Evolutionary conservation across 768 basidiomycete species (phyloP), one percentile per base, ranked within the genome.

Genomic region (Phlebiopsis gigantea): DNA sequence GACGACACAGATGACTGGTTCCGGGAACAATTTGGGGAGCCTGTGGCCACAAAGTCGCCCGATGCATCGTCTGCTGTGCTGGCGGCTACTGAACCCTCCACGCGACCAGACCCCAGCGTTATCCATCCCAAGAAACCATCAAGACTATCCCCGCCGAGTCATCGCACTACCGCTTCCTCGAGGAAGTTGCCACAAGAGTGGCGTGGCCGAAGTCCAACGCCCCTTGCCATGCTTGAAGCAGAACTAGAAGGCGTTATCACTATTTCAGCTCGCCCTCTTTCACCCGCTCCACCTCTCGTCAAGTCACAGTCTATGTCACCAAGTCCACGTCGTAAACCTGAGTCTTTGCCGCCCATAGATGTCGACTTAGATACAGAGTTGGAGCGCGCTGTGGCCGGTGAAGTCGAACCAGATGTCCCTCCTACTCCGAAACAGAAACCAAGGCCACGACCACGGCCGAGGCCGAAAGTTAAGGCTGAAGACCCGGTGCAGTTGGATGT

Each of bases 1-100:
- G 75, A 79, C 58, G 83, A 85, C 63, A 72, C 82, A 1, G 79
- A 85, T 63, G 81, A 83, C 63, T 84, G 82, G 81, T 70, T 84
- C 53, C 64, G 83, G 58, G 78, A 83, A 64, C 82, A 82, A 31
- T 80, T 73, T 61, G 73, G 76, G 7, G 45, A 34, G 2, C 5
- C 48, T 4, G 26, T 24, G 5, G 7, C 21, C 17, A 24, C 1
- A 8, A 29, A 29, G 26, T 21, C 22, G 17, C 25, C 34, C 52
- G 21, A 5, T 9, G 2, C 42, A 43, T 46, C 28, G 5, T 14
- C 46, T 31, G 19, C 25, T 22, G 14, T 49, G 15, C 10, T 8
- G 14, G 14, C 31, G 17, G 28, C 29, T 8, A 21, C 50, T 25
- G n/a, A n/a, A 6, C 3, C 30, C 6, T 9, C 34, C 19, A 41